Evolutionary conservation across 2,329 filamentous ascomycete genomes (phyloP).

Genomic region (Colletotrichum tamarilloi): DNA sequence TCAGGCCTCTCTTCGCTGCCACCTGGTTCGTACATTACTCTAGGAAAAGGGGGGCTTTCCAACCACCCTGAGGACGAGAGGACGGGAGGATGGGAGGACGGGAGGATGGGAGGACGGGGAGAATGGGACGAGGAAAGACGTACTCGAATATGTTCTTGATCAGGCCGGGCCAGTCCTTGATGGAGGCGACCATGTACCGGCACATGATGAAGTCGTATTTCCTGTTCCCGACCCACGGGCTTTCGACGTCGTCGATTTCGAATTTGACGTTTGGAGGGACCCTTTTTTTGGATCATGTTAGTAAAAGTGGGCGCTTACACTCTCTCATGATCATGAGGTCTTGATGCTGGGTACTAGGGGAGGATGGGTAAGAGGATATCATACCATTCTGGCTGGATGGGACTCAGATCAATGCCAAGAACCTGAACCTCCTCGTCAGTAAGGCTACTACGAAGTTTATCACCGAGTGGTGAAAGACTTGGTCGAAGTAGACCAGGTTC

Average conservation of each 20-base stretch:
- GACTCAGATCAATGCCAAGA: not conserved
- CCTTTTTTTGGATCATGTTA: conserved; percentile 6
- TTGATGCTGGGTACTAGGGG: not conserved
- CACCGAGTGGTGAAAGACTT: too few relatives aligned
- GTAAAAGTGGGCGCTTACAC: not conserved
- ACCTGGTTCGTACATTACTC: too few relatives aligned
- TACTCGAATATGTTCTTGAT: conserved; percentile 6
- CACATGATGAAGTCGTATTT: conserved; percentile 47
- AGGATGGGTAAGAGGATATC: not conserved
- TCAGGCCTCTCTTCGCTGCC: not conserved
- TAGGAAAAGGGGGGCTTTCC: too few relatives aligned
- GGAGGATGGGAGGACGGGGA: too few relatives aligned
- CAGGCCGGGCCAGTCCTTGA: conserved; percentile 7
- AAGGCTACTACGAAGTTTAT: too few relatives aligned
- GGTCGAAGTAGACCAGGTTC: too few relatives aligned
- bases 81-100: too few relatives aligned
- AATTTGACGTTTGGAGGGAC: conserved; percentile 76
- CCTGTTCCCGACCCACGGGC: conserved; percentile 55
- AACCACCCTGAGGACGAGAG: too few relatives aligned
- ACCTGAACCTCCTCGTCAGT: not conserved
- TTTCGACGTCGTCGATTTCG: conserved; percentile 72
- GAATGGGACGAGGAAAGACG: too few relatives aligned
- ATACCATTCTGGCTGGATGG: not conserved
- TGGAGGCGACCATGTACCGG: conserved; percentile 7
- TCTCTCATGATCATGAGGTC: not conserved